These are phyloP conservation scores for Chrysanthemum seticuspe DNA, from an alignment of 129 eudicot species.

Conservation along the genomic window DNA sequence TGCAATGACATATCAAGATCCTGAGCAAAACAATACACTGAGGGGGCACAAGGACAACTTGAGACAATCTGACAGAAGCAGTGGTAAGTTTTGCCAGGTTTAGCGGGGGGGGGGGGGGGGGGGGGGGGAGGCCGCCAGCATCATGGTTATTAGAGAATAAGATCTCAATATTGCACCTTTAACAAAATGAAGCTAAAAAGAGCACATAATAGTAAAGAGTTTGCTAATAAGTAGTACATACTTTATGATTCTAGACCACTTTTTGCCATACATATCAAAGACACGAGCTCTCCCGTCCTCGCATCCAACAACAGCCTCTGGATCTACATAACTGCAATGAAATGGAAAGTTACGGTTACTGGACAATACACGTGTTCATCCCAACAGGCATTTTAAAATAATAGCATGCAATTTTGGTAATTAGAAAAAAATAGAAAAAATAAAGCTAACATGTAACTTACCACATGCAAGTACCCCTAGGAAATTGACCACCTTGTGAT, in stretches of 20 bases:
- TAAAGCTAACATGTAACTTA: conserved; percentile 29
- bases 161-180: not conserved
- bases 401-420: conserved; percentile 2
- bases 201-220: not conserved
- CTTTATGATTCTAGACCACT: conserved; percentile 82
- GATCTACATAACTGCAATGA: conserved; percentile 80
- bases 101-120: no score
- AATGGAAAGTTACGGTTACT: not conserved
- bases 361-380: not conserved
- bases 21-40: not conserved
- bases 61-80: not conserved
- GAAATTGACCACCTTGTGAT: conserved; percentile 64
- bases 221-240: conserved; percentile 30
- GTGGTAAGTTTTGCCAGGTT: not conserved
- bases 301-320: conserved; percentile 86
- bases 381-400: not conserved
- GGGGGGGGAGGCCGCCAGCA: not conserved
- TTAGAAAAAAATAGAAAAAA: not conserved
- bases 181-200: conserved; percentile 13
- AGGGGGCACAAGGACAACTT: not conserved
- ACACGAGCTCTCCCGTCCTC: conserved; percentile 86
- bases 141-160: not conserved
- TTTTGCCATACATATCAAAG: conserved; percentile 93
- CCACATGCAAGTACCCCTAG: conserved; percentile 84
- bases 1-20: not conserved